A percentile compares a stretch with the other conserved stretches of the same genome.
phyloP scores from a whole-genome alignment of 2,329 filamentous ascomycete species.

The Clonostachys chloroleuca region DNA sequence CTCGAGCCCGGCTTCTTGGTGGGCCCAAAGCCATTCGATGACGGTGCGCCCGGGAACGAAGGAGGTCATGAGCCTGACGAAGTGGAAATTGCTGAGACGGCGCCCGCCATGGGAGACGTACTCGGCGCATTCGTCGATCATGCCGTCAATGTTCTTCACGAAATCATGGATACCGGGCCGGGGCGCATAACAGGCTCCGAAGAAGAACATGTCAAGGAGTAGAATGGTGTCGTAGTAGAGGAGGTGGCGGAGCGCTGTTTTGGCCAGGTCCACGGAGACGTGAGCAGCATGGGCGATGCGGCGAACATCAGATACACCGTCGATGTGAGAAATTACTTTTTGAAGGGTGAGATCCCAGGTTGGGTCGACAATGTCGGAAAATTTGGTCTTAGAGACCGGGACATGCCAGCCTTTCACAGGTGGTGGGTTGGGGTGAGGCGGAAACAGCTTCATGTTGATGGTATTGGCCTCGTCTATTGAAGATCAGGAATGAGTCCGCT shows the following conservation, averaged over 20 bases:
- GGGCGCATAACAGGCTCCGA: constrained; percentile 83
- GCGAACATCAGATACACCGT: constrained; percentile 85
- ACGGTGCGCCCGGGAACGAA: constrained; percentile 81
- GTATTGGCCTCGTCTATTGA: constrained; percentile 80
- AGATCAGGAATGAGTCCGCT: not conserved
- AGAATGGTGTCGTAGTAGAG: constrained; percentile 90
- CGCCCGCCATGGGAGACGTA: constrained; percentile 63
- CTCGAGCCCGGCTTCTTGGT: constrained; percentile 60
- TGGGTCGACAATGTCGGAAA: constrained; percentile 57
- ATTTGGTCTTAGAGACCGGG: constrained; percentile 69
- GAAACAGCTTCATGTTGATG: constrained; percentile 94
- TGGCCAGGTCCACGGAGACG: constrained; percentile 80
- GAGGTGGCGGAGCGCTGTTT: constrained; percentile 81
- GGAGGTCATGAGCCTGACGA: constrained; percentile 82
- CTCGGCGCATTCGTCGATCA: constrained; percentile 82
- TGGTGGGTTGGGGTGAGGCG: constrained; percentile 71
- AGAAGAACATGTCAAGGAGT: constrained; percentile 92
- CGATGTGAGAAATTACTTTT: constrained; percentile 79
- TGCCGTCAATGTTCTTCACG: constrained; percentile 63
- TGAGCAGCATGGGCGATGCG: constrained; percentile 82
- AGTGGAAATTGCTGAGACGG: constrained; percentile 52
- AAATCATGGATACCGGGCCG: constrained; percentile 76
- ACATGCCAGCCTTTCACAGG: constrained; percentile 86
- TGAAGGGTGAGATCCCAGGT: constrained; percentile 75
- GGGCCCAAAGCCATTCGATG: constrained; percentile 78